Conservation (phyloP, 1,139 yeast species). For the Hansenula lynferdii region DNA sequence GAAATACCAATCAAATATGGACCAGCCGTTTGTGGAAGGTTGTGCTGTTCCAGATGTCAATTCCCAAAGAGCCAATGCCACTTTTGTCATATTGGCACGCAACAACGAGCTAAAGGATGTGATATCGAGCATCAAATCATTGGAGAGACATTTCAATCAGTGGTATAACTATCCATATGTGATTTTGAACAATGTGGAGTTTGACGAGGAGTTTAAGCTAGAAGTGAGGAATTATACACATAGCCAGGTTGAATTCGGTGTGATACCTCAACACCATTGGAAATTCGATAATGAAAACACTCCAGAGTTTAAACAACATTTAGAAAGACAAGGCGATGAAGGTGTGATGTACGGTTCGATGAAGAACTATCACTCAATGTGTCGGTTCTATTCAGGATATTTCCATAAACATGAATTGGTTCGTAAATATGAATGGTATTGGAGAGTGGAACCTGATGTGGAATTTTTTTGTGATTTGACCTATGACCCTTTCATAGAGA, state of each 20-base stretch:
- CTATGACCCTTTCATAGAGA: conserved; percentile 83
- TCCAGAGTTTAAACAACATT: conserved; percentile 41
- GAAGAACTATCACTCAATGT: conserved; percentile 67
- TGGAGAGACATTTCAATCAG: conserved; percentile 84
- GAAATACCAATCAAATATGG: conserved; percentile 13
- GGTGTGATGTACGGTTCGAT: conserved; percentile 77
- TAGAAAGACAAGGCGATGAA: conserved; percentile 72
- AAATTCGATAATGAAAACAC: conserved; percentile 23
- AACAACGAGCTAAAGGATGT: conserved; percentile 72
- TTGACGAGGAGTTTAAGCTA: conserved; percentile 54
- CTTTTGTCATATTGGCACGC: conserved; percentile 77
- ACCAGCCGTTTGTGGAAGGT: conserved; percentile 41
- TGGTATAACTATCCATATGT: conserved; percentile 92
- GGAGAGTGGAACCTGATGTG: conserved; percentile 93
- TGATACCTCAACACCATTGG: conserved; percentile 25
- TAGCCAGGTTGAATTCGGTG: conserved; percentile 52
- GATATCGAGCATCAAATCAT: conserved; percentile 56
- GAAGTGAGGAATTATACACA: conserved; percentile 45
- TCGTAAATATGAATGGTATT: conserved; percentile 73
- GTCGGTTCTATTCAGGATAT: conserved; percentile 71
- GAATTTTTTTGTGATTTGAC: conserved; percentile 86
- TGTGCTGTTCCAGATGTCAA: conserved; percentile 28
- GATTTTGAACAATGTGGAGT: conserved; percentile 75
- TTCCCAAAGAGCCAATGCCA: conserved; percentile 53
- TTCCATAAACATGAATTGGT: conserved; percentile 74